Evolutionary conservation across 805 yeast genomes (phyloP), one percentile per base, ranked within the genome.

Genomic region (Schwanniomyces vanrijiae): DNA sequence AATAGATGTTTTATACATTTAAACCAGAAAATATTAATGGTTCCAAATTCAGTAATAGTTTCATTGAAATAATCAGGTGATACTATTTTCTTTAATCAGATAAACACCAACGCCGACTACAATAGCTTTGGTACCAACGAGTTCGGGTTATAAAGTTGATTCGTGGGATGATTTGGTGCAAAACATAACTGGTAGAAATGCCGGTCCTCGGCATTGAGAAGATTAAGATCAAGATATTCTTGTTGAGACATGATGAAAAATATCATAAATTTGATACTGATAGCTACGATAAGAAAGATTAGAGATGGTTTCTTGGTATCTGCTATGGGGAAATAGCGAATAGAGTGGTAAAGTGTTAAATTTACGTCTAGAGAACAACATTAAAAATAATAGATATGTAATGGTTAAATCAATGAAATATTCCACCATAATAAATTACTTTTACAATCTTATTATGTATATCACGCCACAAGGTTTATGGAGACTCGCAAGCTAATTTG

Each of bases 161-260:
- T 45, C 58, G 1, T 67, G 72, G 72, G 25, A 42, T 6, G 51
- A 59, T 26, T 54, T 67, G 2, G 21, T 52, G 6, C 40, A 48
- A 2, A 40, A 51, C n/a, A 22, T 62, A 9, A 37, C 49, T 9
- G 47, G 49, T 4, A 41, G 56, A 11, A 49, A 56, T 18, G 50
- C 48, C 29, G 35, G 21, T 2, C 38, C 53, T 20, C 39, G 45
- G 20, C 45, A 50, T 13, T 40, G 38, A 9, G 39, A 44, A 21
- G 55, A n/a, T 58, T 45, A 66, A 65, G 45, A 47, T 67, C 26
- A n/a, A n/a, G n/a, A 48, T 67, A 16, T 65, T 62, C 35, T 43
- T 67, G 7, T 67, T 61, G 31, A 53, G 73, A 45, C 73, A 67
- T 47, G 69, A 69, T 9, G 66, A 66, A 52, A 71, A 68, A 8